phyloP scores from a whole-genome alignment of 345 rosid genomes.

The Eucalyptus caleyi region DNA sequence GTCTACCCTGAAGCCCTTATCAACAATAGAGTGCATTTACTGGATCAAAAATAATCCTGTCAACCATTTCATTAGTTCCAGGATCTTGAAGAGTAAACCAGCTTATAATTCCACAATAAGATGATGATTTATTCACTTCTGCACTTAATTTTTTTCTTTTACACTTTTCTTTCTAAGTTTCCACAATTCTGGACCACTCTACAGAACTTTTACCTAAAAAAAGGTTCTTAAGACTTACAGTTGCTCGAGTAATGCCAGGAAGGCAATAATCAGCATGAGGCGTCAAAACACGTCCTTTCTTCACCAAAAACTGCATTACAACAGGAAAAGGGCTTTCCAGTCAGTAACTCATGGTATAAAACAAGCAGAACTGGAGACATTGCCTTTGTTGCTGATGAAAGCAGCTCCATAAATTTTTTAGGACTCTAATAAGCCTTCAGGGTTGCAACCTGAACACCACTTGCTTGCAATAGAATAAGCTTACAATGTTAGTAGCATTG shows the following conservation, averaged over 20 bases:
- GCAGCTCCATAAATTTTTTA: neutral
- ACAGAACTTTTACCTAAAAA: neutral
- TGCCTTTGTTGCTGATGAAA: neutral
- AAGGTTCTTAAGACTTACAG: conserved; percentile 34
- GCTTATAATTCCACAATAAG: neutral
- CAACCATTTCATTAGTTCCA: neutral
- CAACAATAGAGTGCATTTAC: neutral
- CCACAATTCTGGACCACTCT: neutral
- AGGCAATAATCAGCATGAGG: conserved; percentile 95
- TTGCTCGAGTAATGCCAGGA: conserved; percentile 82
- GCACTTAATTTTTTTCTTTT: neutral
- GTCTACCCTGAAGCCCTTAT: neutral
- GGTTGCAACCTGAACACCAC: neutral
- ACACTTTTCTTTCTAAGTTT: neutral
- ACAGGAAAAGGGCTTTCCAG: neutral
- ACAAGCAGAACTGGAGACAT: neutral
- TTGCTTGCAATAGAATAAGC: conserved; percentile 1
- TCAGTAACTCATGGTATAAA: neutral
- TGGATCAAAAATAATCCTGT: neutral
- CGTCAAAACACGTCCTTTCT: conserved; percentile 71
- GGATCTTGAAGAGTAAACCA: neutral
- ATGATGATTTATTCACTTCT: neutral
- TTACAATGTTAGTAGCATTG: conserved; percentile 89
- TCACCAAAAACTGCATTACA: conserved; percentile 57
- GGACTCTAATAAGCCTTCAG: neutral